Base-by-base conservation (phyloP, 768 basidiomycete genomes). In the Tubosaeta sp. region DNA sequence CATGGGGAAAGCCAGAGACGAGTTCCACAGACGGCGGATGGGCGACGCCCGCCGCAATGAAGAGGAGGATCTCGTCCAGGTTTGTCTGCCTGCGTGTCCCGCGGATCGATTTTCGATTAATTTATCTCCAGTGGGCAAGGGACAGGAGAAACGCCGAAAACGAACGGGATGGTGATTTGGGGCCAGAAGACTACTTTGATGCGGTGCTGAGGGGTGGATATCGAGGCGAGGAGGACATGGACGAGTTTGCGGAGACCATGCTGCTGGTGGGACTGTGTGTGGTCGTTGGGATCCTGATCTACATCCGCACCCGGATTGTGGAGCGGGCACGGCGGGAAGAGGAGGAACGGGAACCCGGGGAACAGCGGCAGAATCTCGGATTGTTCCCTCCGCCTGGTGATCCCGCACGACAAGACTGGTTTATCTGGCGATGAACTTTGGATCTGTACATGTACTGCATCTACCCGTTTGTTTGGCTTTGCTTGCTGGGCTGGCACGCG, bases 101-200 rank as follows among this genome's bases (percentile, higher is more conserved):
- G 5, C 18, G 1, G 31, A 27, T 30, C 4, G 16, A 21, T 2
- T 41, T 48, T 56, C 64, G 27, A 61, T 12, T 11, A 4, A 13
- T 46, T 19, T 48, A 43, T 35, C 60, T 18, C 67, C 4, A 90
- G 84, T 93, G 88, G 87, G 89, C 89, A 24, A 75, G 84, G 51
- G 85, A 88, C 10, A 79, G 85, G 40, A 75, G 85, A 56, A 81
- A 81, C 45, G 82, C 81, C 3, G 89, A 88, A 54, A 78, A 78
- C 49, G 87, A 87, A 25, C 79, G 82, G 22, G 86, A 90, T 25
- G 74, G 76, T 44, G 90, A 91, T 51, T 83, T 83, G 55, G 85
- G 84, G 8, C 84, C 88, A 0, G 91, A 94, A 42, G 90, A 91
- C 61, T 90, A 90, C 67, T 86, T 84, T 58, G 88, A 90, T 25